Evolutionary conservation across 2,329 filamentous ascomycete genomes (phyloP), one percentile per base, ranked within the genome.

Genomic region (Penicillium sclerotiorum): DNA sequence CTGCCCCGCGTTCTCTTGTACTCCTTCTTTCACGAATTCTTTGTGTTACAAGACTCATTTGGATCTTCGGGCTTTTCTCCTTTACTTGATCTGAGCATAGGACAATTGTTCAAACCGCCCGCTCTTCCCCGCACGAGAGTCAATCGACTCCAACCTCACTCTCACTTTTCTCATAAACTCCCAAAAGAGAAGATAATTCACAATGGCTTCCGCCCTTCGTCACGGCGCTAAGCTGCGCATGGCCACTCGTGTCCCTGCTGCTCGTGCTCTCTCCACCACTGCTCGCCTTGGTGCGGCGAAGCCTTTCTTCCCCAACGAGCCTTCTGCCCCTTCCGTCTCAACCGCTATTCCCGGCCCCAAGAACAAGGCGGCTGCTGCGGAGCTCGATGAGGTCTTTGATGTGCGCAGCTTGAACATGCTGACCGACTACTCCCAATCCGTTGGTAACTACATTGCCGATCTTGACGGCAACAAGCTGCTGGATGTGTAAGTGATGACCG

Each of bases 381-480:
- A 90, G 69, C 81, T 95, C 55, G 77, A 88, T 73, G 77, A 85
- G 66, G 88, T 95, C 52, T 95, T 94, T 66, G 90, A 95, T 71
- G 93, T 89, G 5, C 82, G 90, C 54, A 90, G 87, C 73, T 75
- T 93, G 76, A 95, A 94, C 78, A 88, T 91, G 84, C 77, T 92
- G 63, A 81, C 81, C 53, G 87, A 92, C 72, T 93, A 90, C 73
- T 78, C 80, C 58, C 83, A 85, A 73, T 89, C 86, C 62, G 74
- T 79, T 51, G 90, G 90, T 64, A 95, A 95, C 77, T 95, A 95
- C 60, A 76, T 80, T 52, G 71, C 73, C 38, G 77, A 80, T 63
- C 65, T 75, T 22, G 77, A 80, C 62, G 77, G 77, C 44, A 80
- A 80, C 60, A 64, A 77, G 41, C 67, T 79, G 28, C 67, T 80